A percentile compares a stretch with the other conserved stretches of the same genome.
phyloP scores from a whole-genome alignment of 176 grass and related monocot species.

The Paspalum notatum region DNA sequence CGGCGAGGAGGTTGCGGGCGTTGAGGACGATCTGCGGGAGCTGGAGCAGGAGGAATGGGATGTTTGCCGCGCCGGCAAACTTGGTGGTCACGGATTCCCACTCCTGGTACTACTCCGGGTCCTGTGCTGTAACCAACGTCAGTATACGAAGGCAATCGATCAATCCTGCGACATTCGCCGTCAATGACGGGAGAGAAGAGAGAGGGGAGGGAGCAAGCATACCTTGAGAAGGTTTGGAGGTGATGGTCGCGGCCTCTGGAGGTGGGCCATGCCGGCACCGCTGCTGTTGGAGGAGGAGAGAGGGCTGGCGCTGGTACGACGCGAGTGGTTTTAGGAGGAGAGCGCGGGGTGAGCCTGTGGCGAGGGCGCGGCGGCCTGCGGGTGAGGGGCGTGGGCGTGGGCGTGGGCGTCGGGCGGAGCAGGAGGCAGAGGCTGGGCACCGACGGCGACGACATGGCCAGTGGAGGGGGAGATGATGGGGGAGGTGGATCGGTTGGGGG shows the following conservation, averaged over 20 bases:
- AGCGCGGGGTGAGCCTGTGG: background rate
- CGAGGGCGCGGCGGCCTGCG: conserved; percentile 9
- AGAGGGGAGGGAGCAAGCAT: background rate
- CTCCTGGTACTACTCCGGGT: conserved; percentile 57
- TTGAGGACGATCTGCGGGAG: conserved; percentile 97
- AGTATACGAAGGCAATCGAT: background rate
- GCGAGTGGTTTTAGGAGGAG: conserved; percentile 24
- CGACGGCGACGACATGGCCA: conserved; percentile 41
- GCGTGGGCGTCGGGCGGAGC: conserved; percentile 14
- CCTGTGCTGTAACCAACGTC: conserved; percentile 25
- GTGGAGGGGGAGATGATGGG: background rate
- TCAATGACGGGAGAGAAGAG: conserved; percentile 25
- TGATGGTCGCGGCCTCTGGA: conserved; percentile 18
- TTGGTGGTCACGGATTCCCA: conserved; percentile 90
- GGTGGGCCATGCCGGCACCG: conserved; percentile 36
- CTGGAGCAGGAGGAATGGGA: conserved; percentile 97
- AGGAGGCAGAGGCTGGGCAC: conserved; percentile 40
- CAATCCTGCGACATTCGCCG: background rate
- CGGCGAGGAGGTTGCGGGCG: conserved; percentile 84
- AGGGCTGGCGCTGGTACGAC: conserved; percentile 28
- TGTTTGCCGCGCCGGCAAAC: conserved; percentile 76
- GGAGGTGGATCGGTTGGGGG: background rate
- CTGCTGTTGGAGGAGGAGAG: conserved; percentile 38
- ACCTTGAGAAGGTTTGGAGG: conserved; percentile 47
- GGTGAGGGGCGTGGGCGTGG: no score